Conservation (phyloP, 1,139 yeast genomes). For the Candida pseudoviswanathii region DNA sequence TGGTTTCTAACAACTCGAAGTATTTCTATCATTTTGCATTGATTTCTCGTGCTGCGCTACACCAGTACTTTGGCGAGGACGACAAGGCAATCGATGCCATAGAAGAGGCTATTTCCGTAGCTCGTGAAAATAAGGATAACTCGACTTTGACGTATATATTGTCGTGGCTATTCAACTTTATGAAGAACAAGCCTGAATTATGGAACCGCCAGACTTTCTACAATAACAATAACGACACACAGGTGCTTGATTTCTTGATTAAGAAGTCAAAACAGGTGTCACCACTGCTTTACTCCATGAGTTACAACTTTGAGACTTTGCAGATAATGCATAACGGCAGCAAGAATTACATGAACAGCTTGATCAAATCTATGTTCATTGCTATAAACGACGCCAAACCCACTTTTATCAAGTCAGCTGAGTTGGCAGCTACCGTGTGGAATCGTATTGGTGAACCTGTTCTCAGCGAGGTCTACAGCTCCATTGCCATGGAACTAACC, state of each 20-base stretch:
- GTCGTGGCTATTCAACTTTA: slow-evolving; percentile 76
- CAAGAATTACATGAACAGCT: slow-evolving; percentile 49
- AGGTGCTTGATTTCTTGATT: slow-evolving; percentile 64
- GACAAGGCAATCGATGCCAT: slow-evolving; percentile 78
- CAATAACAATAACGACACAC: slow-evolving; percentile 51
- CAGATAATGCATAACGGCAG: slow-evolving; percentile 56
- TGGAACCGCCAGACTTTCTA: slow-evolving; percentile 44
- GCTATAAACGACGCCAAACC: slow-evolving; percentile 44
- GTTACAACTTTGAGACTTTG: slow-evolving; percentile 61
- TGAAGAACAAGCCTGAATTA: slow-evolving; percentile 66
- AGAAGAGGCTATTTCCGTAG: slow-evolving; percentile 86
- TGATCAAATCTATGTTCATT: slow-evolving; percentile 55
- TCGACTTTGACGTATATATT: slow-evolving; percentile 74
- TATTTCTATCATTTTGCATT: slow-evolving; percentile 81
- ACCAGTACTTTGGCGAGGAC: slow-evolving; percentile 74
- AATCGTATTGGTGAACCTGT: slow-evolving; percentile 48
- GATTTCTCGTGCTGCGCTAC: slow-evolving; percentile 74
- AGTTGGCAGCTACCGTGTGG: slow-evolving; percentile 53
- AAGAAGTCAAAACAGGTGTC: slow-evolving; percentile 57
- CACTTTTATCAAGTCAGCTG: slow-evolving; percentile 49
- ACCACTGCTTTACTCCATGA: slow-evolving; percentile 55
- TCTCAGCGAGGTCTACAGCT: slow-evolving; percentile 48
- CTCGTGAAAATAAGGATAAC: slow-evolving; percentile 81
- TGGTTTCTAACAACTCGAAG: slow-evolving; percentile 69
- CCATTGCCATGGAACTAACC: slow-evolving; percentile 42